Conservation (phyloP, 805 yeast genomes). For the Spathaspora hagerdaliae region DNA sequence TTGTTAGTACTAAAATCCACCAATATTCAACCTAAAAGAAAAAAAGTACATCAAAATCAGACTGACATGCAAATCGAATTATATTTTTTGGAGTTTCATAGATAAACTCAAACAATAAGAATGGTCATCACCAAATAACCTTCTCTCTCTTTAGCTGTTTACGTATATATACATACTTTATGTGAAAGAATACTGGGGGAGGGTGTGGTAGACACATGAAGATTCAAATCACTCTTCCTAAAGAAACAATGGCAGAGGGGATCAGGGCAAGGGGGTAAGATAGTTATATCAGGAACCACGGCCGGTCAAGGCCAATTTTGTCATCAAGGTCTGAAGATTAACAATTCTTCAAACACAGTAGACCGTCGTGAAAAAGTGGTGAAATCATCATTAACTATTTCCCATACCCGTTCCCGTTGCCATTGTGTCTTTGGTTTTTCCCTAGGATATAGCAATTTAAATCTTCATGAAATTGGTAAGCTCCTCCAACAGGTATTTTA, state of each 20-base stretch:
- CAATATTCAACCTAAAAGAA: background rate
- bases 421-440: too few species aligned
- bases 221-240: background rate
- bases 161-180: background rate
- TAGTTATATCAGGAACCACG: conserved; percentile 41
- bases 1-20: too few species aligned
- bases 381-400: conserved; percentile 39
- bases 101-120: conserved; percentile 2
- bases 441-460: too few species aligned
- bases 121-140: conserved; percentile 14
- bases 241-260: background rate
- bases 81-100: conserved; percentile 22
- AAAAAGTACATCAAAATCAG: conserved; percentile 21
- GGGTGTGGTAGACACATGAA: background rate
- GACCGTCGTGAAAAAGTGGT: conserved; percentile 53
- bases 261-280: background rate
- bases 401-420: background rate
- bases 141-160: background rate
- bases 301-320: conserved; percentile 48
- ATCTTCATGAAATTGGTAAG: too few species aligned
- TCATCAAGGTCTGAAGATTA: conserved; percentile 44
- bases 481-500: conserved; percentile 9
- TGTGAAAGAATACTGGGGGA: too few species aligned
- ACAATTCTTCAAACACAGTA: conserved; percentile 44
- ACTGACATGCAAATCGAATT: conserved; percentile 42